These are phyloP conservation scores for Acer negundo DNA, from an alignment of 345 rosid genomes.

Conservation along the genomic window DNA sequence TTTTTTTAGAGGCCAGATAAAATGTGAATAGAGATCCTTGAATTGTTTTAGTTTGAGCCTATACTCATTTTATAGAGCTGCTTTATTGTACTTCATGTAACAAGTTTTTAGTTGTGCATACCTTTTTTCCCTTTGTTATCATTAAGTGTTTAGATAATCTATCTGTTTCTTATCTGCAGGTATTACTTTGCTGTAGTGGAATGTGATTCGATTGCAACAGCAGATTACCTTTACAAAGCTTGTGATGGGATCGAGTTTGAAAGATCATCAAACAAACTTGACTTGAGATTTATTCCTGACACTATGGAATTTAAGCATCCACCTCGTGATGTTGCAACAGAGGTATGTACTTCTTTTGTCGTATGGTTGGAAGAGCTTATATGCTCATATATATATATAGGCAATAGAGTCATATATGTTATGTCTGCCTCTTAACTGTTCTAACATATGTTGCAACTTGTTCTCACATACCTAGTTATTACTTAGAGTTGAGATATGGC, in stretches of 20 bases:
- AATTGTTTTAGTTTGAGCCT: background rate
- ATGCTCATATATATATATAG: background rate
- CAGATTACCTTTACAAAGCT: slow-evolving; percentile 73
- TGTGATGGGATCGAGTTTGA: slow-evolving; percentile 94
- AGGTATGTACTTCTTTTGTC: slow-evolving; percentile 48
- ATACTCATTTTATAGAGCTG: background rate
- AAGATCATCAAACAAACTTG: slow-evolving; percentile 90
- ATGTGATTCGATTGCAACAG: slow-evolving; percentile 83
- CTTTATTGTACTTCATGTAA: background rate
- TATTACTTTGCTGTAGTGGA: slow-evolving; percentile 85
- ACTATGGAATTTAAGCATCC: slow-evolving; percentile 85
- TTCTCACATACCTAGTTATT: background rate
- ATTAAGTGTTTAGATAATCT: background rate
- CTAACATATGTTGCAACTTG: background rate
- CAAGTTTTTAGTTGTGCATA: background rate
- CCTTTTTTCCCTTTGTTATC: background rate
- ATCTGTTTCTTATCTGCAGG: slow-evolving; percentile 36
- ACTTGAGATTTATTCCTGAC: slow-evolving; percentile 91
- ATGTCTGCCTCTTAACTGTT: background rate
- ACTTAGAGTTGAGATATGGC: background rate
- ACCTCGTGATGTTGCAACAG: slow-evolving; percentile 83
- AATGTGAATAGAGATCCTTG: background rate
- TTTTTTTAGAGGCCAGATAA: background rate
- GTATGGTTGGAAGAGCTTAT: background rate
- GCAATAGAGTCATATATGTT: background rate